Conservation (phyloP, 2,329 filamentous ascomycete genomes). For the Xylaria sp. region DNA sequence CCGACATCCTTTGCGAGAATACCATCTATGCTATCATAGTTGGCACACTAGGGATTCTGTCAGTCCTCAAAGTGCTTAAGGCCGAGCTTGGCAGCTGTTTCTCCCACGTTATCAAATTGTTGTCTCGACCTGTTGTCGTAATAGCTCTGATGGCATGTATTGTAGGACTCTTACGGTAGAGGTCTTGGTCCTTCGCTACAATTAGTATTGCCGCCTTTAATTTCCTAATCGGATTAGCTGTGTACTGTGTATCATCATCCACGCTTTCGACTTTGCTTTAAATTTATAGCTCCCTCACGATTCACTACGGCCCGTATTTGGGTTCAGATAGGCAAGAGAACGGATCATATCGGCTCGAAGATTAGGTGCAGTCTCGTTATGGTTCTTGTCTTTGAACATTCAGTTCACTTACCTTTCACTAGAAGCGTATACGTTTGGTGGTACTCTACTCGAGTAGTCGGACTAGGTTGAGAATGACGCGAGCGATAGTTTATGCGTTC, state of each 20-base stretch:
- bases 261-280: neutral
- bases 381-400: neutral
- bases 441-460: too few species aligned
- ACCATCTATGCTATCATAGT: slow-evolving; percentile 26
- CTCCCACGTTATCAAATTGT: neutral
- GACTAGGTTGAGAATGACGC: neutral
- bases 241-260: neutral
- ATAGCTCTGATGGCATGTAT: slow-evolving; percentile 15
- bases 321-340: neutral
- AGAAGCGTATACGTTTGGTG: neutral
- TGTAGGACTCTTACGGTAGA: slow-evolving; percentile 17
- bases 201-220: neutral
- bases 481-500: too few species aligned
- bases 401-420: neutral
- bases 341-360: neutral
- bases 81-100: slow-evolving; percentile 15
- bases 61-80: slow-evolving; percentile 24
- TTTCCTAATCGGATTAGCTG: too few species aligned
- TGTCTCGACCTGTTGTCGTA: slow-evolving; percentile 27
- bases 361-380: neutral
- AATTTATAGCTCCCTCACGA: neutral
- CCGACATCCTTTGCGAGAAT: slow-evolving; percentile 22
- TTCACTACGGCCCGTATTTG: neutral
- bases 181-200: neutral
- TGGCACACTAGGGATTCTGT: slow-evolving; percentile 16